Percentiles rank a stretch among this genome's conserved stretches.
phyloP scores from a whole-genome alignment of 2,329 filamentous ascomycete genomes.

The Biscogniauxia marginata region DNA sequence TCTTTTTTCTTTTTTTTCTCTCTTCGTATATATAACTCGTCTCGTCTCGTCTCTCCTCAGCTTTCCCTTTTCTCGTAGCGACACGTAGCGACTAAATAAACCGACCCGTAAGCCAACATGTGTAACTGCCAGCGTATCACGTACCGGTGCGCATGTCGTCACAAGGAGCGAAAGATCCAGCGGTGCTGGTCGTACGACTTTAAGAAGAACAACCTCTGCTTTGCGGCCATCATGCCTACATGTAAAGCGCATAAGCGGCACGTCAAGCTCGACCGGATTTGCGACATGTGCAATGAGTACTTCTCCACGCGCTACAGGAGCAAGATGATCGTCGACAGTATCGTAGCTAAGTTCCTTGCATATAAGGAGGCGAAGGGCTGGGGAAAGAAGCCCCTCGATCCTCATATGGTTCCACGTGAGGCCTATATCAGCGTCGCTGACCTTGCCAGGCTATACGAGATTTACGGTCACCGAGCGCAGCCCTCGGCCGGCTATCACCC shows the following conservation, averaged over 20 bases:
- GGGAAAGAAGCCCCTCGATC: slow-evolving; percentile 16
- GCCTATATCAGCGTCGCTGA: slow-evolving; percentile 13
- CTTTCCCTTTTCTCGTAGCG: too few relatives aligned
- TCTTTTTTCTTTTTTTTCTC: slow-evolving; percentile 6
- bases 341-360: slow-evolving; percentile 22
- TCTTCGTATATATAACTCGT: slow-evolving; percentile 1
- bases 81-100: too few relatives aligned
- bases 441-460: slow-evolving; percentile 1
- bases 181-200: slow-evolving; percentile 20
- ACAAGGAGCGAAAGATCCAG: slow-evolving; percentile 20
- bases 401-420: slow-evolving; percentile 13
- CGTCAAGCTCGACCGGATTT: slow-evolving; percentile 11
- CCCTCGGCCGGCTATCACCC: too few relatives aligned
- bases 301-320: slow-evolving; percentile 19
- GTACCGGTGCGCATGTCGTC: slow-evolving; percentile 21
- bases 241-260: slow-evolving; percentile 8
- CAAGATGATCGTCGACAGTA: slow-evolving; percentile 2
- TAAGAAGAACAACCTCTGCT: slow-evolving; percentile 11
- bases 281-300: slow-evolving; percentile 15
- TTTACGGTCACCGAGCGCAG: not conserved
- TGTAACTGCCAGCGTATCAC: slow-evolving; percentile 21
- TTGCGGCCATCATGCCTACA: slow-evolving; percentile 8
- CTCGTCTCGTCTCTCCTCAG: not conserved
- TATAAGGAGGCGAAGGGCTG: slow-evolving; percentile 24
- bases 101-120: slow-evolving; percentile 11